These are phyloP conservation scores for Sporodiniella umbellata DNA, from an alignment of 371 early-diverging fungal species.

Conservation along the genomic window DNA sequence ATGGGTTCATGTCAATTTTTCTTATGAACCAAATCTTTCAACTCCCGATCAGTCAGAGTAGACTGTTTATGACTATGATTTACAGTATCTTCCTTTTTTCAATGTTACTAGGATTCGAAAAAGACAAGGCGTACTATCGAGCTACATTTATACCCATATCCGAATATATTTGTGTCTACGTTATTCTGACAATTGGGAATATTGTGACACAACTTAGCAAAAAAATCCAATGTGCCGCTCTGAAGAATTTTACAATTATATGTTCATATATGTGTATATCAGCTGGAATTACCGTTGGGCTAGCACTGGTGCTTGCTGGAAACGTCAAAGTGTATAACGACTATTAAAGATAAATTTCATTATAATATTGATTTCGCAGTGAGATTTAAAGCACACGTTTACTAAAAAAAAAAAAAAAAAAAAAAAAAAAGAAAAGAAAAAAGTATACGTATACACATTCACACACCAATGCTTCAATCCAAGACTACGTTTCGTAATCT, in stretches of 20 bases:
- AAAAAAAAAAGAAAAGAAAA: too few relatives aligned
- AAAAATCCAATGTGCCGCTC: not conserved
- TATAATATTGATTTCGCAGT: too few relatives aligned
- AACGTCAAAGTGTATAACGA: conserved; percentile 33
- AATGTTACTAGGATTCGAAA: conserved; percentile 23
- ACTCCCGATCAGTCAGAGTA: conserved; percentile 15
- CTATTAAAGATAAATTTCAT: too few relatives aligned
- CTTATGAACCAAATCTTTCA: conserved; percentile 35
- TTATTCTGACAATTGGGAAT: conserved; percentile 21
- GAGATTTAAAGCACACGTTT: too few relatives aligned
- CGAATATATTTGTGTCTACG: conserved; percentile 26
- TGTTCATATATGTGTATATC: conserved; percentile 7
- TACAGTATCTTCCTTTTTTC: conserved; percentile 16
- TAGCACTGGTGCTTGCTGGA: conserved; percentile 31
- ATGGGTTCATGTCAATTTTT: conserved; percentile 36
- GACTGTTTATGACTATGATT: conserved; percentile 1
- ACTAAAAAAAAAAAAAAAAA: too few relatives aligned
- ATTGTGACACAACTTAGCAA: not conserved
- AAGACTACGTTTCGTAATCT: too few relatives aligned
- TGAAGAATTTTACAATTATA: conserved; percentile 3
- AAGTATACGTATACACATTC: too few relatives aligned
- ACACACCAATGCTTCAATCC: too few relatives aligned
- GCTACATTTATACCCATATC: conserved; percentile 40
- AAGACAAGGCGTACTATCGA: conserved; percentile 29
- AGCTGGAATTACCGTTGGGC: conserved; percentile 15